A percentile compares a stretch with the other conserved stretches of the same genome.
Conservation (phyloP, 495 filamentous ascomycete species). For the Talaromyces wortmannii region DNA sequence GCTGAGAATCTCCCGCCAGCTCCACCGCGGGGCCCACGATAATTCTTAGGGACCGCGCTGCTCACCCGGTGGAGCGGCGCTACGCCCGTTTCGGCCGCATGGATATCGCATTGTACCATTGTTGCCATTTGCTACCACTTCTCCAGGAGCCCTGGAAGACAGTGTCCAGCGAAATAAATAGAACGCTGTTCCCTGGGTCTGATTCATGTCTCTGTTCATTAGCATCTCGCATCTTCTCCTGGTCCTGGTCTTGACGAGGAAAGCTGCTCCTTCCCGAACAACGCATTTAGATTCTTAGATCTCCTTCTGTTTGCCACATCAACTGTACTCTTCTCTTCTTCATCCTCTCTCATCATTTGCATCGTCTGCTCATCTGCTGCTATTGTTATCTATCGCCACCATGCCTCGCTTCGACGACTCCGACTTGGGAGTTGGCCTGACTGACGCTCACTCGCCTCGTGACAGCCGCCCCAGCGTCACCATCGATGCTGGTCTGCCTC, state of each 20-base stretch:
- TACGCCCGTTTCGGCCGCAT: neutral
- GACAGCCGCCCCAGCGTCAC: conserved; percentile 17
- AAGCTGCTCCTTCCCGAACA: too few species aligned
- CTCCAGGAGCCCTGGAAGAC: too few species aligned
- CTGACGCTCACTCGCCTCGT: conserved; percentile 16
- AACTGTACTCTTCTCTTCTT: neutral
- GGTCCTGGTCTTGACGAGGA: too few species aligned
- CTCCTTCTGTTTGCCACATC: too few species aligned
- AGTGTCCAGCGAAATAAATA: too few species aligned
- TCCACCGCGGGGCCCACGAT: conserved; percentile 23
- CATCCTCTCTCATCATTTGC: neutral
- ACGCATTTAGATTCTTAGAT: too few species aligned
- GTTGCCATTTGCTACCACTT: too few species aligned
- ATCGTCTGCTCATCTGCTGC: neutral
- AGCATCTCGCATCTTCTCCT: too few species aligned
- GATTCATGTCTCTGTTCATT: too few species aligned
- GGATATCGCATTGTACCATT: too few species aligned
- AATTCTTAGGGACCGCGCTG: conserved; percentile 24
- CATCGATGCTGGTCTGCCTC: neutral
- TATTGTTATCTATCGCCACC: conserved; percentile 19
- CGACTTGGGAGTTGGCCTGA: conserved; percentile 38
- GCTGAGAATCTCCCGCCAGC: conserved; percentile 2
- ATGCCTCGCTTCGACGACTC: conserved; percentile 60
- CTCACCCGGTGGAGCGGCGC: conserved; percentile 13
- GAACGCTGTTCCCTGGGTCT: too few species aligned